Conservation (phyloP, 2,329 filamentous ascomycete genomes). For the Paracamarosporium sp. region DNA sequence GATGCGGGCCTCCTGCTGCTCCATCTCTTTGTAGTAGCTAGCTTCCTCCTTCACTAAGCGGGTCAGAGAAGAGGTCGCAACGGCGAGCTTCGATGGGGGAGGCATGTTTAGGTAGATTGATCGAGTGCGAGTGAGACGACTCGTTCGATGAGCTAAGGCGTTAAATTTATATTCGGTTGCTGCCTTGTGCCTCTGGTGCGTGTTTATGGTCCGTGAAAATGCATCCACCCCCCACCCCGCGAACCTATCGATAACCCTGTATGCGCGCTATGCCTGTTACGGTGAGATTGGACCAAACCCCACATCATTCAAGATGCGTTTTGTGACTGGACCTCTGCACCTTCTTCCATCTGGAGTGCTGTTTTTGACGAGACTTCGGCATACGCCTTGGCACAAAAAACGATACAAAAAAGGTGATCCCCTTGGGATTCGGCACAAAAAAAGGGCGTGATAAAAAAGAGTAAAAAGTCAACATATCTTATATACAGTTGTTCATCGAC, state of each 20-base stretch:
- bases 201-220: conserved; percentile 27
- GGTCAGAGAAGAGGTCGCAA: conserved; percentile 78
- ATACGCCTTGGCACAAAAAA: too few relatives aligned
- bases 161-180: conserved; percentile 15
- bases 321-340: too few relatives aligned
- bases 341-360: too few relatives aligned
- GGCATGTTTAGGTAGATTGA: conserved; percentile 64
- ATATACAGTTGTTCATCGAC: too few relatives aligned
- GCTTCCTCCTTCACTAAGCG: conserved; percentile 91
- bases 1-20: conserved; percentile 75
- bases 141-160: neutral
- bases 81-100: conserved; percentile 75
- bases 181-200: conserved; percentile 14
- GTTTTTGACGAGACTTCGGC: too few relatives aligned
- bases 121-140: neutral
- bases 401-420: too few relatives aligned
- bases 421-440: too few relatives aligned
- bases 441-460: too few relatives aligned
- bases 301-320: too few relatives aligned
- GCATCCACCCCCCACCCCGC: conserved; percentile 17
- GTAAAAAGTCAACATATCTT: too few relatives aligned
- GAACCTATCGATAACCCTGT: conserved; percentile 15
- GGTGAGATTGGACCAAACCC: too few relatives aligned
- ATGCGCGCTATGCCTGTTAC: conserved; percentile 1
- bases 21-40: conserved; percentile 87